These are phyloP conservation scores for Pseudozyma thailandica DNA, from an alignment of 1,284 basidiomycete species.

Conservation along the genomic window DNA sequence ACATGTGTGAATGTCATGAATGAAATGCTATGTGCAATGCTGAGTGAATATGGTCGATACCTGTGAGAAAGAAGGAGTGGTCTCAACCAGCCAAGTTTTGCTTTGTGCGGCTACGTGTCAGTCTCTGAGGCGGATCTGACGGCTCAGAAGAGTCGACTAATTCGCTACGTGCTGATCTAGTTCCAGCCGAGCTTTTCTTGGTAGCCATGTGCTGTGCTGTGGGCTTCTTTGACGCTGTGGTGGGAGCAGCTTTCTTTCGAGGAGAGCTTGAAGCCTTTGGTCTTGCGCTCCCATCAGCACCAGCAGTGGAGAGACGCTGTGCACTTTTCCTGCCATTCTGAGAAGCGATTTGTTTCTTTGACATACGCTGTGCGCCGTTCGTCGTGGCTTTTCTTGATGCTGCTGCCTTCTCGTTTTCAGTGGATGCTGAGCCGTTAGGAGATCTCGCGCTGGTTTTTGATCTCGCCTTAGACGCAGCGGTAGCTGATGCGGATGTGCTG, in stretches of 20 bases:
- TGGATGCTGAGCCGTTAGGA: neutral
- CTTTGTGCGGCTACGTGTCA: constrained; percentile 39
- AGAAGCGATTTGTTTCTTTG: neutral
- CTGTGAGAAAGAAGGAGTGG: neutral
- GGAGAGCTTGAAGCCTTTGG: constrained; percentile 4
- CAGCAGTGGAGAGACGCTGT: neutral
- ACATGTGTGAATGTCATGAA: too few relatives aligned
- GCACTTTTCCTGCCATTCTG: neutral
- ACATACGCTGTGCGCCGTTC: neutral
- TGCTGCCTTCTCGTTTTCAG: neutral
- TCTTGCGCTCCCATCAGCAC: neutral
- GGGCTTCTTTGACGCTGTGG: neutral
- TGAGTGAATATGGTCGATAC: neutral
- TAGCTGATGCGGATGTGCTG: constrained; percentile 5
- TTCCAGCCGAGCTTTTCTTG: constrained; percentile 9
- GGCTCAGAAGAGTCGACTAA: constrained; percentile 7
- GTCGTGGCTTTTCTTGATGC: constrained; percentile 7
- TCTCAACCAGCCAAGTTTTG: constrained; percentile 30
- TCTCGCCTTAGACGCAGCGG: constrained; percentile 3
- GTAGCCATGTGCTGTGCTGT: constrained; percentile 4
- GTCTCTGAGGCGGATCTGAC: constrained; percentile 21
- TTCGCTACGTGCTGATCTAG: constrained; percentile 11
- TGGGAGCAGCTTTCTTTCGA: constrained; percentile 6
- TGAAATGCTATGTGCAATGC: neutral
- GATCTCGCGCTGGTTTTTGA: neutral